Percentiles rank a stretch among this genome's conserved stretches.
These are phyloP conservation scores for Flaveria ramosissima DNA, from an alignment of 129 eudicot genomes.

Conservation along the genomic window DNA sequence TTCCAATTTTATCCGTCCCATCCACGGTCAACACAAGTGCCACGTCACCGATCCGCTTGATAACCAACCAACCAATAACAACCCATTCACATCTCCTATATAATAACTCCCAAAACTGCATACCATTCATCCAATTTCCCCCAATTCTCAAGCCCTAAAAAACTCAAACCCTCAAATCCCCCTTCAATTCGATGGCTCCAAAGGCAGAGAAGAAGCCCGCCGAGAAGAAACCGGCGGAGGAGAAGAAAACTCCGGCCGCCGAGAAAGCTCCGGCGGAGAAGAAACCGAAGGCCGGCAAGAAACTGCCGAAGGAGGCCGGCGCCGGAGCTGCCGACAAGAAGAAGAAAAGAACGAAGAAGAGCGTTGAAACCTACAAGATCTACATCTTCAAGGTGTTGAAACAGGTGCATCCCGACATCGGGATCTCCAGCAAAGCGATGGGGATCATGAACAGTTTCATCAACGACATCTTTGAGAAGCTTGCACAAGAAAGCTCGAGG, in stretches of 20 bases:
- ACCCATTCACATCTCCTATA: background rate
- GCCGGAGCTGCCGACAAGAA: conserved; percentile 44
- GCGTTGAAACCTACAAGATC: conserved; percentile 58
- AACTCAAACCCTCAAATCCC: background rate
- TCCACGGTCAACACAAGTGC: background rate
- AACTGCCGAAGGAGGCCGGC: conserved; percentile 39
- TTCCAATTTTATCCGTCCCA: background rate
- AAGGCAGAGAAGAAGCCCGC: conserved; percentile 68
- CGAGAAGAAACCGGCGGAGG: conserved; percentile 56
- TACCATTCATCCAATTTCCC: background rate
- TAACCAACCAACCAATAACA: background rate
- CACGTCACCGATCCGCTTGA: conserved; percentile 28
- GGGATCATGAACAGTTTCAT: conserved; percentile 54
- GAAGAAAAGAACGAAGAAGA: conserved; percentile 55
- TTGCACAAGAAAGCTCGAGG: conserved; percentile 44
- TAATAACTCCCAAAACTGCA: background rate
- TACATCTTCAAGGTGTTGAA: conserved; percentile 59
- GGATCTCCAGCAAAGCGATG: conserved; percentile 52
- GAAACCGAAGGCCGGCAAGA: conserved; percentile 50
- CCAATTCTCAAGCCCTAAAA: conserved; percentile 6
- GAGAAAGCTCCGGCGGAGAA: conserved; percentile 44
- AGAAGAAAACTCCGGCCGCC: conserved; percentile 41
- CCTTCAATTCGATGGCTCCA: conserved; percentile 52
- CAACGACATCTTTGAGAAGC: conserved; percentile 48
- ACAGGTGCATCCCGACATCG: conserved; percentile 46